Percentiles rank a stretch among this genome's conserved stretches.
Evolutionary conservation across 164 flowering plant species (phyloP).

Genomic region (Annona squamosa): DNA sequence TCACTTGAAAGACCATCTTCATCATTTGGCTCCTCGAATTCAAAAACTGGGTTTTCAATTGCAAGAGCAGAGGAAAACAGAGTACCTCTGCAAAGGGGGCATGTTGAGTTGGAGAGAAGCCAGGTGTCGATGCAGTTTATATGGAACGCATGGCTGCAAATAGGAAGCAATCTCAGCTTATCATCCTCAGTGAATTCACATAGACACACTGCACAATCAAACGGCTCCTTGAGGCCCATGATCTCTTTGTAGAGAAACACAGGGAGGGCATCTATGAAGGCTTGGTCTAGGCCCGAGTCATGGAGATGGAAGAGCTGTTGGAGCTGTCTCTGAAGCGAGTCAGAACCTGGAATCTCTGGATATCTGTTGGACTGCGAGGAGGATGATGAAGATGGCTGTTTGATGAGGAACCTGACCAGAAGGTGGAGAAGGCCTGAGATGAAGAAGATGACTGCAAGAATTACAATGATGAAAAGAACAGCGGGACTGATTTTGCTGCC

Average conservation of each 20-base stretch:
- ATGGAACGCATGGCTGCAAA: slow-evolving; percentile 82
- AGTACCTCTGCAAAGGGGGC: slow-evolving; percentile 72
- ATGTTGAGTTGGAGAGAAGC: slow-evolving; percentile 81
- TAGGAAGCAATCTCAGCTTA: slow-evolving; percentile 64
- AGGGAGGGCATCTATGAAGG: slow-evolving; percentile 74
- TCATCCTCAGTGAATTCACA: slow-evolving; percentile 62
- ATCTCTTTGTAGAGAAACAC: slow-evolving; percentile 65
- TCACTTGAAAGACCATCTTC: slow-evolving; percentile 25
- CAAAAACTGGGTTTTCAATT: slow-evolving; percentile 37
- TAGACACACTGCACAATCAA: slow-evolving; percentile 87
- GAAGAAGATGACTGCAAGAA: slow-evolving; percentile 58
- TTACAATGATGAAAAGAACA: slow-evolving; percentile 44
- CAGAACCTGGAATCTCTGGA: slow-evolving; percentile 38
- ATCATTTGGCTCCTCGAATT: slow-evolving; percentile 27
- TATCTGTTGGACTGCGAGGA: slow-evolving; percentile 38
- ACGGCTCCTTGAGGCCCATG: slow-evolving; percentile 62
- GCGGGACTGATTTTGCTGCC: slow-evolving; percentile 46
- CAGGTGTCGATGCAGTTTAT: slow-evolving; percentile 75
- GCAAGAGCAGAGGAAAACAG: slow-evolving; percentile 28
- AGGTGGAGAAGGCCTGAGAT: slow-evolving; percentile 62
- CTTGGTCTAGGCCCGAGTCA: slow-evolving; percentile 82
- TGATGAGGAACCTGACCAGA: slow-evolving; percentile 46
- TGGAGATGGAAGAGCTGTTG: slow-evolving; percentile 80
- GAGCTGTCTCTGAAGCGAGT: slow-evolving; percentile 63
- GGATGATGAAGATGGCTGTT: slow-evolving; percentile 40